Conservation (phyloP, 1,284 basidiomycete genomes). For the Leccinum pachyderme region DNA sequence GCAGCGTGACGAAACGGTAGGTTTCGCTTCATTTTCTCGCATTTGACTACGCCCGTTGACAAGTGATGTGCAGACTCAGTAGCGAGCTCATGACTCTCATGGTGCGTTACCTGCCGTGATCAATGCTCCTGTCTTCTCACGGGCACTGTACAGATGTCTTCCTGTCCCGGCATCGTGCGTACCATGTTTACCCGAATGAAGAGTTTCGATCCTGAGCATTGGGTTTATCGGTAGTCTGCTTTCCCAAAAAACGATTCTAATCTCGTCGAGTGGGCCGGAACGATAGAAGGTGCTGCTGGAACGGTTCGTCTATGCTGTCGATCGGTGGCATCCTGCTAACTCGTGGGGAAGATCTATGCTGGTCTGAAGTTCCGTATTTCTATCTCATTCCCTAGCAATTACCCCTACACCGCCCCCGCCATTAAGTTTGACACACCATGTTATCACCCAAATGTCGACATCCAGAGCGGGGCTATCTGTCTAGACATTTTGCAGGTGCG, state of each 20-base stretch:
- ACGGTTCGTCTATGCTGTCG: slow-evolving; percentile 41
- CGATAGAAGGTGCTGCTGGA: slow-evolving; percentile 74
- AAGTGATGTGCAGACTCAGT: slow-evolving; percentile 49
- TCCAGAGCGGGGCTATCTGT: slow-evolving; percentile 76
- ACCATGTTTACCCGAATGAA: neutral
- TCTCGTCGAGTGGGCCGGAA: slow-evolving; percentile 81
- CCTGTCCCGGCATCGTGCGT: slow-evolving; percentile 77
- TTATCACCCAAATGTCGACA: slow-evolving; percentile 85
- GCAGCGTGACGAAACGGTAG: slow-evolving; percentile 80
- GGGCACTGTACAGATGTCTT: slow-evolving; percentile 64
- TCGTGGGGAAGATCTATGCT: slow-evolving; percentile 59
- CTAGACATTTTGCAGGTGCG: slow-evolving; percentile 77
- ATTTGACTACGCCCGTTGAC: slow-evolving; percentile 10
- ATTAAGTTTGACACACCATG: slow-evolving; percentile 83
- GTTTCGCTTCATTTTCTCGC: slow-evolving; percentile 13
- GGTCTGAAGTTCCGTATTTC: slow-evolving; percentile 77
- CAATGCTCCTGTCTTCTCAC: slow-evolving; percentile 7
- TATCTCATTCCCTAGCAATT: slow-evolving; percentile 79
- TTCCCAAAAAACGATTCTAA: slow-evolving; percentile 82
- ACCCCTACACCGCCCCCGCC: slow-evolving; percentile 77
- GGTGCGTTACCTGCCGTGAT: slow-evolving; percentile 47
- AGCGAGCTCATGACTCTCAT: slow-evolving; percentile 84
- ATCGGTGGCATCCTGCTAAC: slow-evolving; percentile 1
- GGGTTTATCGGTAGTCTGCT: slow-evolving; percentile 55
- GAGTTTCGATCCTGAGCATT: slow-evolving; percentile 7